phyloP scores from a whole-genome alignment of 139 green algal species.

The Chlorella sorokiniana region DNA sequence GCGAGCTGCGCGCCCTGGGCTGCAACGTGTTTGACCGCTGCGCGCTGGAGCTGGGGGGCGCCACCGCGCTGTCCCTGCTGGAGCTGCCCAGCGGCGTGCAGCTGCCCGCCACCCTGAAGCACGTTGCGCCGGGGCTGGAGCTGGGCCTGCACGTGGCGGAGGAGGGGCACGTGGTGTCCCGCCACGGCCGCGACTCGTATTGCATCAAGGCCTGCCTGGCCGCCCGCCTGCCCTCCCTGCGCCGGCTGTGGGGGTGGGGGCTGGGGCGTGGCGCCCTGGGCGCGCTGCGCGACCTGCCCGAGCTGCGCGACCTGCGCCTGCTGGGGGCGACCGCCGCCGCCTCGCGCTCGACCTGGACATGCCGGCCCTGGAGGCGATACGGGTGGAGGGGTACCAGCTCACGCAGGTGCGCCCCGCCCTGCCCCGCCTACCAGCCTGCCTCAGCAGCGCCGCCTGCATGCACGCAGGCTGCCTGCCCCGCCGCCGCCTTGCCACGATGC shows the following conservation, averaged over 20 bases:
- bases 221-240: background rate
- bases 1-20: conserved; percentile 5
- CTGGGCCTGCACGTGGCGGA: conserved; percentile 26
- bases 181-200: conserved; percentile 13
- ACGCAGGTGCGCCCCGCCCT: background rate
- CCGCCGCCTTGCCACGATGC: background rate
- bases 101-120: conserved; percentile 26
- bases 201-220: conserved; percentile 19
- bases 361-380: conserved; percentile 5
- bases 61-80: background rate
- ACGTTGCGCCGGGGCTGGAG: background rate
- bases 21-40: conserved; percentile 28
- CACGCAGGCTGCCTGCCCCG: background rate
- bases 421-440: background rate
- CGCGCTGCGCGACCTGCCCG: background rate
- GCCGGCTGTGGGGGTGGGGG: background rate
- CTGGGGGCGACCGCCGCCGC: conserved; percentile 25
- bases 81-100: conserved; percentile 16
- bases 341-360: conserved; percentile 22
- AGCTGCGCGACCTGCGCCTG: conserved; percentile 15
- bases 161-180: conserved; percentile 12
- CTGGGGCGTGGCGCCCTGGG: conserved; percentile 14
- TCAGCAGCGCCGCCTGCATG: background rate
- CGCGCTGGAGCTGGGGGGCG: background rate
- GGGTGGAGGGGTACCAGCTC: conserved; percentile 22